Base-by-base conservation (phyloP, 495 filamentous ascomycete genomes). In the Podospora pseudopauciseta region DNA sequence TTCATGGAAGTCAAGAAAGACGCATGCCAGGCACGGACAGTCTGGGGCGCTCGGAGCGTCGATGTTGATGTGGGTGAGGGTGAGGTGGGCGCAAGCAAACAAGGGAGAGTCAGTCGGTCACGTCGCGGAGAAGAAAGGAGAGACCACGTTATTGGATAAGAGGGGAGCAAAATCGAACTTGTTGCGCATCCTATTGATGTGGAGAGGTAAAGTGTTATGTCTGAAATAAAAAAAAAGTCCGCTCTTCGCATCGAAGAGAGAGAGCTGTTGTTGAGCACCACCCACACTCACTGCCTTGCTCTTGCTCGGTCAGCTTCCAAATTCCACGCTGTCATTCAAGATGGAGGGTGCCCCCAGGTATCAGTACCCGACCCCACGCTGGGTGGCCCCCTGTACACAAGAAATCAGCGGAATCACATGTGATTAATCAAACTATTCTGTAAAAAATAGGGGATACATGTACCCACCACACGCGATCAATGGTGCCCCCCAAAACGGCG, bases 321-420 rank as follows among this genome's bases (percentile, higher is more conserved):
- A 71, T 72, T 76, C 76, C 76, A 78, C 76, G 74, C 62, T 78
- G 76, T 70, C 76, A 74, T 75, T 65, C 68, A 26, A 23, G 63
- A 15, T 60, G 39, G 19, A 59, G 56, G 56, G 56, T 23, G 56
- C 0, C 39, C 39, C 39, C 39, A 49, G 39, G 39, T 49, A 63
- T 44, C 30, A 27, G 49, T 49, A 55, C 64, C 15, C 30, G 23
- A 56, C 64, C 53, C 26, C 64, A 65, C 16, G 64, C 23, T 65
- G n/a, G 5, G 27, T 30, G 64, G 30, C 55, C 7, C 18, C 13
- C 23, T 58, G 6, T 58, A 23, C 55, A 58, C n/a, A 20, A 11
- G 18, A 58, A 15, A 19, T 4, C 55, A 3, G 55, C n/a, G 18
- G 4, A 58, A 15, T 20, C 6, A 58, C 23, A 20, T 18, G 16